Evolutionary conservation across 352 stramenopile species (phyloP).

Genomic region (Phytophthora citrophthora): DNA sequence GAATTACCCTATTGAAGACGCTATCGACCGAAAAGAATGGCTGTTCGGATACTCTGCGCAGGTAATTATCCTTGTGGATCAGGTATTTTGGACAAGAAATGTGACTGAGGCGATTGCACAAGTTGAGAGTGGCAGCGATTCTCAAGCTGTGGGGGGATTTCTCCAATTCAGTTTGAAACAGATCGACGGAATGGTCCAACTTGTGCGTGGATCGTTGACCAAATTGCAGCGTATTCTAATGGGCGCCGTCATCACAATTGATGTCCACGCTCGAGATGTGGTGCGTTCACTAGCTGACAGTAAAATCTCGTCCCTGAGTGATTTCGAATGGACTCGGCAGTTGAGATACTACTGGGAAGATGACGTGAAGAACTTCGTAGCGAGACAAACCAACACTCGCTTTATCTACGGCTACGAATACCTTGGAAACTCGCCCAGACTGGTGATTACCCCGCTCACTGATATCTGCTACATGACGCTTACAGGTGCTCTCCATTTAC

Average conservation of each 20-base stretch:
- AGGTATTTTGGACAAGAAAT: conserved; percentile 93
- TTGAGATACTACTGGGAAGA: conserved; percentile 91
- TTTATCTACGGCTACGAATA: conserved; percentile 91
- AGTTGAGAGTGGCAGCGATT: conserved; percentile 72
- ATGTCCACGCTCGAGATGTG: conserved; percentile 92
- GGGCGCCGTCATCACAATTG: conserved; percentile 92
- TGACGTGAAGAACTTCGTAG: conserved; percentile 88
- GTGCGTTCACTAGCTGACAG: conserved; percentile 84
- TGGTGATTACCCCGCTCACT: conserved; percentile 87
- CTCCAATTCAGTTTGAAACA: conserved; percentile 91
- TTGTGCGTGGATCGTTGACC: conserved; percentile 83
- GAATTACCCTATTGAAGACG: conserved; percentile 88
- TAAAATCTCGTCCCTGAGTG: conserved; percentile 76
- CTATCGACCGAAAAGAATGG: conserved; percentile 90
- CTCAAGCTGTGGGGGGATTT: conserved; percentile 80
- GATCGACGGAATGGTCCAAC: conserved; percentile 93
- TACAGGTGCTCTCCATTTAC: conserved; percentile 93
- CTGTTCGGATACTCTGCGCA: conserved; percentile 90
- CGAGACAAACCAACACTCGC: conserved; percentile 80
- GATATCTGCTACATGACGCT: conserved; percentile 95
- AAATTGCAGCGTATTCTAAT: conserved; percentile 92
- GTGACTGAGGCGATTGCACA: conserved; percentile 82
- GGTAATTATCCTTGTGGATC: conserved; percentile 90
- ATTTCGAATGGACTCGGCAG: conserved; percentile 94
- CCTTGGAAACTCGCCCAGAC: conserved; percentile 78